phyloP scores from a whole-genome alignment of 164 flowering plant genomes.

The Platanus orientalis region DNA sequence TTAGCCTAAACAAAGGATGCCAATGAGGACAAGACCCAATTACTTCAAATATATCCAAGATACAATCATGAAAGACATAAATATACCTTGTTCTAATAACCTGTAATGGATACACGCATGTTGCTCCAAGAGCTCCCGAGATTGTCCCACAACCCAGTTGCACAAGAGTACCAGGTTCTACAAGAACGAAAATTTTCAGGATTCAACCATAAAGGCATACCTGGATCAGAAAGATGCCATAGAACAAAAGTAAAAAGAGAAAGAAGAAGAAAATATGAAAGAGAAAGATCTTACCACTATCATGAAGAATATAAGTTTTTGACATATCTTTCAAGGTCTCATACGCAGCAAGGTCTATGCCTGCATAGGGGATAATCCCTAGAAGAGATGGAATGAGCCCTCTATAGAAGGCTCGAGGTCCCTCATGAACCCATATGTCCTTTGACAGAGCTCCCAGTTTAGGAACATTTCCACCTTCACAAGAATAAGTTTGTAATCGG shows the following conservation, averaged over 20 bases:
- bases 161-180: conserved; percentile 74
- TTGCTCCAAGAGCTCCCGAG: conserved; percentile 95
- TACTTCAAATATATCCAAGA: background rate
- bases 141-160: conserved; percentile 92
- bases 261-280: background rate
- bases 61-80: background rate
- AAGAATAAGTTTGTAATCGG: conserved; percentile 65
- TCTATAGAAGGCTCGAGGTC: conserved; percentile 84
- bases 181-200: conserved; percentile 1
- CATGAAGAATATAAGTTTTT: conserved; percentile 61
- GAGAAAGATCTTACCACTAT: conserved; percentile 44
- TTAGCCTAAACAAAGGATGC: conserved; percentile 1
- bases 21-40: background rate
- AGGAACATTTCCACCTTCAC: conserved; percentile 68
- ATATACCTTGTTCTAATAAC: conserved; percentile 89
- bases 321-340: conserved; percentile 93
- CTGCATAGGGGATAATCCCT: conserved; percentile 95
- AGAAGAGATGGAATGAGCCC: conserved; percentile 90
- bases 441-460: conserved; percentile 50
- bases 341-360: conserved; percentile 93
- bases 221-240: background rate
- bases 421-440: conserved; percentile 89
- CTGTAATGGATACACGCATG: conserved; percentile 96
- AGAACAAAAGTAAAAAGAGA: conserved; percentile 2
- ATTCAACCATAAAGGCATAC: background rate